Evolutionary conservation across 169 alveolate genomes (phyloP).

Genomic region (Plasmodium fragile): DNA sequence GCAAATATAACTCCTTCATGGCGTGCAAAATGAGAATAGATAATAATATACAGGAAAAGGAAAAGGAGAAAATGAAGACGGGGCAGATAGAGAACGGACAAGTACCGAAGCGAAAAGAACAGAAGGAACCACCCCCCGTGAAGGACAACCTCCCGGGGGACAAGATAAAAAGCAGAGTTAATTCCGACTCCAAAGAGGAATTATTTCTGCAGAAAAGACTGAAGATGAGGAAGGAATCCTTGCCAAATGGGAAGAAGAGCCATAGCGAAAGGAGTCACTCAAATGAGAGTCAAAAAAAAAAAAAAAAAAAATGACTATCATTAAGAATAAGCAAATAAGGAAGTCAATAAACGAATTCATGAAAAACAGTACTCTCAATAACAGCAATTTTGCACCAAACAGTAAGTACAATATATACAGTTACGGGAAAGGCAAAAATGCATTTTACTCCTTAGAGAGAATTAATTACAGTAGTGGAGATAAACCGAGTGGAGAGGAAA

Average conservation of each 20-base stretch:
- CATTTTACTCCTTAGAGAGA: constrained; percentile 36
- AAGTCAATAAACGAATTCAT: constrained; percentile 52
- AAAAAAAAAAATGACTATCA: constrained; percentile 1
- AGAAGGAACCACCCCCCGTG: neutral
- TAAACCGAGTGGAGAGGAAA: neutral
- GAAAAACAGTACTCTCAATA: constrained; percentile 34
- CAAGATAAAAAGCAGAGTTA: neutral
- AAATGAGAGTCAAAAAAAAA: neutral
- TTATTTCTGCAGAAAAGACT: neutral
- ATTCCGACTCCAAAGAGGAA: neutral
- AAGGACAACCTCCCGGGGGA: neutral
- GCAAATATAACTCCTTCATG: neutral
- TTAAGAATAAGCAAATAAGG: constrained; percentile 26
- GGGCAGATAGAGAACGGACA: neutral
- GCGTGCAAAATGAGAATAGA: neutral
- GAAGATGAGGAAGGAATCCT: neutral
- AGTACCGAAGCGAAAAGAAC: neutral
- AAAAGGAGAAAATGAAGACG: neutral
- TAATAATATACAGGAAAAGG: neutral
- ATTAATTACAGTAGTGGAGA: constrained; percentile 38
- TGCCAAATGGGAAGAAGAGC: neutral
- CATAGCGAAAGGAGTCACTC: neutral
- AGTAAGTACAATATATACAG: constrained; percentile 48
- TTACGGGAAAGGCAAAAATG: constrained; percentile 37
- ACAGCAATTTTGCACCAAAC: constrained; percentile 12